These are phyloP conservation scores for Microcyclospora pomicola DNA, from an alignment of 2,329 filamentous ascomycete genomes.

Conservation along the genomic window DNA sequence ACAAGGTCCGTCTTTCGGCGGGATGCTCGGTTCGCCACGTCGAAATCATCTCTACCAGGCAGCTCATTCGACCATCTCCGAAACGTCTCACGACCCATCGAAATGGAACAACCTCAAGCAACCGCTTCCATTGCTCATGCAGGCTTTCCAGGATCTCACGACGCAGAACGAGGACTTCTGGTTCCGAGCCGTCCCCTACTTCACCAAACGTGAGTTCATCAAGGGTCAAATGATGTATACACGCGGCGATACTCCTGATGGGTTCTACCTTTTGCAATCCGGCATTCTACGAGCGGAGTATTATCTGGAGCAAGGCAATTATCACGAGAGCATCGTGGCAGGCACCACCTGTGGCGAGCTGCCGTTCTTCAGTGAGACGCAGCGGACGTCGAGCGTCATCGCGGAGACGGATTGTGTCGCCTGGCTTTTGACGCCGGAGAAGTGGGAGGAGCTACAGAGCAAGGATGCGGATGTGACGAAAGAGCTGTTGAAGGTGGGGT, in stretches of 20 bases:
- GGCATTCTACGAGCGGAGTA: conserved; percentile 88
- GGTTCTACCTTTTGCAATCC: conserved; percentile 81
- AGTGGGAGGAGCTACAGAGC: conserved; percentile 60
- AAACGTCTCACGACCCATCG: conserved; percentile 38
- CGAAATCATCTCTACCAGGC: conserved; percentile 63
- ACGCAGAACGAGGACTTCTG: conserved; percentile 88
- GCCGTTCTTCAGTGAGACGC: conserved; percentile 87
- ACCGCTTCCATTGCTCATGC: conserved; percentile 78
- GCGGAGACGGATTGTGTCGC: conserved; percentile 58
- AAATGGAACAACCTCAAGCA: conserved; percentile 82
- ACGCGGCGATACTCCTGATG: conserved; percentile 58
- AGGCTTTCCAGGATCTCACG: conserved; percentile 86
- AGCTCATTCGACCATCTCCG: conserved; percentile 60
- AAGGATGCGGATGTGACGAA: conserved; percentile 63
- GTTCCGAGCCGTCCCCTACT: conserved; percentile 68
- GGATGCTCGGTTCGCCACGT: conserved; percentile 57
- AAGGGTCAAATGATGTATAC: conserved; percentile 64
- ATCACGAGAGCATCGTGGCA: conserved; percentile 83
- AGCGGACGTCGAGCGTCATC: conserved; percentile 70
- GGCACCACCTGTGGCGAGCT: conserved; percentile 92
- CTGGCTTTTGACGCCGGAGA: conserved; percentile 62
- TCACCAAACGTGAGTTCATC: conserved; percentile 52
- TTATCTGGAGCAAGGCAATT: conserved; percentile 72
- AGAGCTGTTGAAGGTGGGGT: conserved; percentile 71
- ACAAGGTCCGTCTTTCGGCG: conserved; percentile 11